Evolutionary conservation across 2,329 filamentous ascomycete genomes (phyloP).

Genomic region (Tolypocladium paradoxum): DNA sequence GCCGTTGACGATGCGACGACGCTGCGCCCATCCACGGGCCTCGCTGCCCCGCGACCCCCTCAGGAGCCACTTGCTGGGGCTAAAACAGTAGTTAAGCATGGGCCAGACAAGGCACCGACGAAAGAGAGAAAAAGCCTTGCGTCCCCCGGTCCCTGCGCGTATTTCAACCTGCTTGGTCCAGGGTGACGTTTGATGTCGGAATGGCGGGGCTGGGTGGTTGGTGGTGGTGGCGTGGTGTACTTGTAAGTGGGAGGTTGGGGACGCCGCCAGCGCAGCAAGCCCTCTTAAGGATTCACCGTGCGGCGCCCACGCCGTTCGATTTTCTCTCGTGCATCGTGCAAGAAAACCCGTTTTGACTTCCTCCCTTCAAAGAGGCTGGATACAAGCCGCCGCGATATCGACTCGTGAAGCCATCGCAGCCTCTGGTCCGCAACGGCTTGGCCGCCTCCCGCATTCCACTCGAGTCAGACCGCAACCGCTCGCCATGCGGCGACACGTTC

Average conservation of each 20-base stretch:
- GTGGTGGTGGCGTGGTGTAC: constrained; percentile 3
- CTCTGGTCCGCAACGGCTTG: not conserved
- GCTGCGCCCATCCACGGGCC: not conserved
- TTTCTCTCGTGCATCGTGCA: not conserved
- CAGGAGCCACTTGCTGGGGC: not conserved
- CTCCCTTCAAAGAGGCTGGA: too few relatives aligned
- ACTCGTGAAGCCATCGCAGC: not conserved
- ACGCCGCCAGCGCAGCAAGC: constrained; percentile 1
- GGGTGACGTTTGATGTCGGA: constrained; percentile 2
- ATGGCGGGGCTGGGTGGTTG: constrained; percentile 16
- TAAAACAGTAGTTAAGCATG: not conserved
- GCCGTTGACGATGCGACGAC: not conserved
- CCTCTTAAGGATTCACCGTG: constrained; percentile 2
- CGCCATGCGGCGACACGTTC: constrained; percentile 1
- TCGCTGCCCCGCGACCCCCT: not conserved
- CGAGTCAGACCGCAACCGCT: not conserved
- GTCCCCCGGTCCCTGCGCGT: not conserved
- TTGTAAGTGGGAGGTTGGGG: constrained; percentile 27
- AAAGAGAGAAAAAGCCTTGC: not conserved
- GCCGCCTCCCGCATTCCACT: not conserved
- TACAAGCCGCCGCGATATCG: not conserved
- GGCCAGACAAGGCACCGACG: not conserved
- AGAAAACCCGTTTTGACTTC: too few relatives aligned
- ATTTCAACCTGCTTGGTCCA: not conserved
- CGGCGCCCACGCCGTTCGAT: not conserved